phyloP scores from a whole-genome alignment of 768 basidiomycete species.

The Suillus paluster region DNA sequence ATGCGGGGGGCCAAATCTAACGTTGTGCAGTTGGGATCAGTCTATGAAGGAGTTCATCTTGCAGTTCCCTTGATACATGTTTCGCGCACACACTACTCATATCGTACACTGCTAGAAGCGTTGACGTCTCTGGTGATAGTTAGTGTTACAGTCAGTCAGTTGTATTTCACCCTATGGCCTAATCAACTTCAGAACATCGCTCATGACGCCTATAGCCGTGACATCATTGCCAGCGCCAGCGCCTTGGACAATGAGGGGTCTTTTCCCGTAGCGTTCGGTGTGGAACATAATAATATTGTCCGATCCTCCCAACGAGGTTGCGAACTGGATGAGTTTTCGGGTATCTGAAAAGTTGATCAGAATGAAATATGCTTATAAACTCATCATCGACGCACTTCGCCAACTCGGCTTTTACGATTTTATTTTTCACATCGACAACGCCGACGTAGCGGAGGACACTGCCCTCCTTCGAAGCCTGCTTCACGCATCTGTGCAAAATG shows the following conservation, averaged over 20 bases:
- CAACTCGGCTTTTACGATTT: constrained; percentile 83
- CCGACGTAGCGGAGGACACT: constrained; percentile 93
- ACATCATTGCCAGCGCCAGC: constrained; percentile 98
- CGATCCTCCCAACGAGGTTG: constrained; percentile 92
- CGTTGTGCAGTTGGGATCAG: constrained; percentile 62
- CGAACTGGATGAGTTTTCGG: constrained; percentile 89
- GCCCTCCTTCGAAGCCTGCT: constrained; percentile 77
- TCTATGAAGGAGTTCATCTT: constrained; percentile 67
- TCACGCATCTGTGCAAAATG: constrained; percentile 78
- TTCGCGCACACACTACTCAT: constrained; percentile 2
- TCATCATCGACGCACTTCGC: constrained; percentile 65
- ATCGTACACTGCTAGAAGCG: background rate
- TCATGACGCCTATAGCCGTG: constrained; percentile 97
- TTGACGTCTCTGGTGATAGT: background rate
- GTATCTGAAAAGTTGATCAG: constrained; percentile 58
- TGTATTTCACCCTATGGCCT: constrained; percentile 19
- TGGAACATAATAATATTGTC: constrained; percentile 99
- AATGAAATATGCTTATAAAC: background rate
- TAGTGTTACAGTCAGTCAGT: background rate
- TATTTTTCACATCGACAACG: constrained; percentile 79
- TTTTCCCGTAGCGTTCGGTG: constrained; percentile 85
- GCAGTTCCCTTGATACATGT: constrained; percentile 54
- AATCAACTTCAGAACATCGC: constrained; percentile 72
- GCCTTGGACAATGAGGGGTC: constrained; percentile 93
- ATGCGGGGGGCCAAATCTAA: constrained; percentile 53